Evolutionary conservation across 2,329 filamentous ascomycete species (phyloP).

Genomic region (Reticulascus tulasneorum): DNA sequence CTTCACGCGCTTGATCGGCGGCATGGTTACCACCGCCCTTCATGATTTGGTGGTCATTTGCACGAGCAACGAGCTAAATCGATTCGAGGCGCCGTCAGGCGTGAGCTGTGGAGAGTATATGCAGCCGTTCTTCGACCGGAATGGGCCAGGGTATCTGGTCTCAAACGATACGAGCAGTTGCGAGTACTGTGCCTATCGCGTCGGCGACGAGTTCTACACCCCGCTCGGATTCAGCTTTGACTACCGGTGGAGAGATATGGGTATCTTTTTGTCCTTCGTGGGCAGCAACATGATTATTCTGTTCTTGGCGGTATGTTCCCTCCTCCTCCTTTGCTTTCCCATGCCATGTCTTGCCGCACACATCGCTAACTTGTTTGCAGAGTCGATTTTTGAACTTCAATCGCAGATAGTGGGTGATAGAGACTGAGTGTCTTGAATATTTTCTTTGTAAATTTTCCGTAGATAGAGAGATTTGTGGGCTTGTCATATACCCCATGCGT

Average conservation of each 20-base stretch:
- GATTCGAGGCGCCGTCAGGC: slow-evolving; percentile 62
- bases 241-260: slow-evolving; percentile 76
- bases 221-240: slow-evolving; percentile 63
- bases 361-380: slow-evolving; percentile 22
- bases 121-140: slow-evolving; percentile 60
- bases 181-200: slow-evolving; percentile 75
- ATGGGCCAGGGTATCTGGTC: slow-evolving; percentile 69
- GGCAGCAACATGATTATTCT: slow-evolving; percentile 69
- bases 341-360: not conserved
- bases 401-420: too few relatives aligned
- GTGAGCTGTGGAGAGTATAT: slow-evolving; percentile 75
- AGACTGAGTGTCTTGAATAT: too few relatives aligned
- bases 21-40: slow-evolving; percentile 75
- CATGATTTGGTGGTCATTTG: slow-evolving; percentile 63
- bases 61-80: slow-evolving; percentile 56
- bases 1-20: slow-evolving; percentile 76
- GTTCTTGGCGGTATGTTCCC: slow-evolving; percentile 45
- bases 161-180: slow-evolving; percentile 64
- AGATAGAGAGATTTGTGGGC: too few relatives aligned
- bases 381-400: slow-evolving; percentile 52
- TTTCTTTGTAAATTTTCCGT: too few relatives aligned
- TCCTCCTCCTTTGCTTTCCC: not conserved
- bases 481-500: too few relatives aligned
- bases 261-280: slow-evolving; percentile 73
- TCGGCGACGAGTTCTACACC: slow-evolving; percentile 77